Conservation (phyloP, 2,329 filamentous ascomycete genomes). For the Trichoderma aggressivum region DNA sequence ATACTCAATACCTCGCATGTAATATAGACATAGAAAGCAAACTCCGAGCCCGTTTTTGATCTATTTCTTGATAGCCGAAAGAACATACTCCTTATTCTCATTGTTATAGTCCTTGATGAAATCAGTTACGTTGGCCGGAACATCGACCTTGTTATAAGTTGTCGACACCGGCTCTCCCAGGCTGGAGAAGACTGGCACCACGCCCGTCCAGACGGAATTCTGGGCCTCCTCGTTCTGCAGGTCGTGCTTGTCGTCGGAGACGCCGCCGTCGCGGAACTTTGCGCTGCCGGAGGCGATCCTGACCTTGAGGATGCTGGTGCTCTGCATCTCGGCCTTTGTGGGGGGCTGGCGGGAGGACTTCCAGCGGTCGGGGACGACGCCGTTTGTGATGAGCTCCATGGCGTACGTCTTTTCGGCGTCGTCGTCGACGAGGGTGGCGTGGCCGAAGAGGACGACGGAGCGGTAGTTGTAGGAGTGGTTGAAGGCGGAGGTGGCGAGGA, state of each 20-base stretch:
- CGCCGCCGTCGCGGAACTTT: slow-evolving; percentile 66
- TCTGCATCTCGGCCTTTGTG: slow-evolving; percentile 68
- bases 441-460: slow-evolving; percentile 73
- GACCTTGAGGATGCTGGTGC: slow-evolving; percentile 69
- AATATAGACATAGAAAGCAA: not conserved
- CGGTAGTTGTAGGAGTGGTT: slow-evolving; percentile 86
- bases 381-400: slow-evolving; percentile 74
- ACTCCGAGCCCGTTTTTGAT: not conserved
- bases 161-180: slow-evolving; percentile 62
- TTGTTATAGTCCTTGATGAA: slow-evolving; percentile 40
- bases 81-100: slow-evolving; percentile 30
- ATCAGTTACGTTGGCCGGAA: slow-evolving; percentile 60
- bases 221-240: slow-evolving; percentile 41
- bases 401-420: slow-evolving; percentile 71
- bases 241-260: slow-evolving; percentile 53
- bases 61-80: slow-evolving; percentile 26
- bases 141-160: slow-evolving; percentile 55
- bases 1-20: not conserved
- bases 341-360: slow-evolving; percentile 66
- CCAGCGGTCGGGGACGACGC: slow-evolving; percentile 68
- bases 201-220: slow-evolving; percentile 52
- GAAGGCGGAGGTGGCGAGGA: slow-evolving; percentile 76
- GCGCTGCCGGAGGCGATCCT: slow-evolving; percentile 67
- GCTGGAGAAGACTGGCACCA: slow-evolving; percentile 59
- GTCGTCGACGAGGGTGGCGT: slow-evolving; percentile 64